Percentiles rank a stretch among this genome's conserved stretches.
phyloP scores from a whole-genome alignment of 495 filamentous ascomycete species.

The Penicillium macrosclerotiorum region DNA sequence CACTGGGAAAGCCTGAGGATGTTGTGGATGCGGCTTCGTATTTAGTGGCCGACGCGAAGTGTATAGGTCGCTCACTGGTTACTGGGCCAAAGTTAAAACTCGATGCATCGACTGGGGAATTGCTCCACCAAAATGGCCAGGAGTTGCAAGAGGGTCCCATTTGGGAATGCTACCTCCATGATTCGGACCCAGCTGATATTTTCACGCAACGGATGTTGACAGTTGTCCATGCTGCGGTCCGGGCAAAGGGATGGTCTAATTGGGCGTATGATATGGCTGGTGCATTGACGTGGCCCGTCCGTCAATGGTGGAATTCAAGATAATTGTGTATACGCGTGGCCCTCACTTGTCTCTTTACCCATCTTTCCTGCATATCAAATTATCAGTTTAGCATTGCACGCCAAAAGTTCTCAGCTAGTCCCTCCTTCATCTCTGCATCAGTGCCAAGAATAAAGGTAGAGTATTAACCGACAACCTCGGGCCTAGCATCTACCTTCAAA shows the following conservation, averaged over 20 bases:
- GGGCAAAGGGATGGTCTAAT: slow-evolving; percentile 7
- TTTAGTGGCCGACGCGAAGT: slow-evolving; percentile 7
- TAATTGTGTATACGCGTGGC: background rate
- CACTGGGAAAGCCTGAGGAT: slow-evolving; percentile 8
- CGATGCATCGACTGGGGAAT: slow-evolving; percentile 2
- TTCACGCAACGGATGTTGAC: slow-evolving; percentile 10
- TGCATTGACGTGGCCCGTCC: slow-evolving; percentile 11
- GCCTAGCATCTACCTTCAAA: background rate
- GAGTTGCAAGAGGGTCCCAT: slow-evolving; percentile 1
- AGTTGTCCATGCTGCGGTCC: slow-evolving; percentile 4
- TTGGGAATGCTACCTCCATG: slow-evolving; percentile 15
- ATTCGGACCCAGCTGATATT: slow-evolving; percentile 11
- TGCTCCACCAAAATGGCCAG: background rate
- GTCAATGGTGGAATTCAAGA: slow-evolving; percentile 11
- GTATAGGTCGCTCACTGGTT: slow-evolving; percentile 10
- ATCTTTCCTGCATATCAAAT: background rate
- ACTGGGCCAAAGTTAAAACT: slow-evolving; percentile 7
- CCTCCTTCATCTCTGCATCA: too few species aligned
- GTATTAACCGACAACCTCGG: too few species aligned
- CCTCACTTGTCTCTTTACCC: background rate
- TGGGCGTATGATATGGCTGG: slow-evolving; percentile 10
- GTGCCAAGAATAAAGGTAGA: too few species aligned
- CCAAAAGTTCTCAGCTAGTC: too few species aligned
- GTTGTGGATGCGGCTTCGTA: slow-evolving; percentile 11
- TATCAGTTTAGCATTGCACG: too few species aligned